A percentile compares a stretch with the other conserved stretches of the same genome.
These are phyloP conservation scores for Calonectria fujianensis DNA, from an alignment of 2,329 filamentous ascomycete species.

Conservation along the genomic window DNA sequence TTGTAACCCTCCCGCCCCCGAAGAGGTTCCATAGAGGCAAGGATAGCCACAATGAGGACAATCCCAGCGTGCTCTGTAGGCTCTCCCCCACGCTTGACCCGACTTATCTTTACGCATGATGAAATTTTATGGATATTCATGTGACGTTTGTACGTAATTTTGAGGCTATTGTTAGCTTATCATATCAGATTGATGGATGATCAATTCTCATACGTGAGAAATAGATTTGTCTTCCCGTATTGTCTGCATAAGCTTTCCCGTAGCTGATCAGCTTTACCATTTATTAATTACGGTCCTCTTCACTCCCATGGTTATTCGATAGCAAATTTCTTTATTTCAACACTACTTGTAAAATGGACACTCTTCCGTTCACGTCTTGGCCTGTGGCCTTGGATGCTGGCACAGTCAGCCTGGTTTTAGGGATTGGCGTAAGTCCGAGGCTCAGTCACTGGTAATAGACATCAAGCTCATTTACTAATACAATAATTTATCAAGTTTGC, in stretches of 20 bases:
- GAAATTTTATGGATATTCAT: neutral
- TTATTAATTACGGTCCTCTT: neutral
- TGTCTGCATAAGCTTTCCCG: neutral
- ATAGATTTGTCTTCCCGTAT: neutral
- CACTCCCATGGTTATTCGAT: neutral
- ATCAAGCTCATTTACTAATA: neutral
- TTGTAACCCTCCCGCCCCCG: neutral
- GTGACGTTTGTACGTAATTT: conserved; percentile 14
- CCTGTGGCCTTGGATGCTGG: neutral
- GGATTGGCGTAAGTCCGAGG: neutral
- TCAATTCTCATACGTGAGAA: neutral
- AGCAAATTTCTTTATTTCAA: neutral
- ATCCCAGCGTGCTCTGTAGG: too few species aligned
- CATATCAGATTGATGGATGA: neutral
- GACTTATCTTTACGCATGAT: neutral
- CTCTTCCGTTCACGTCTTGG: neutral
- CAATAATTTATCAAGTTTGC: neutral
- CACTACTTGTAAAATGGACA: neutral
- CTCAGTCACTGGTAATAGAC: too few species aligned
- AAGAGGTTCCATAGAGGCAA: neutral
- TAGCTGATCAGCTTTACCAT: neutral
- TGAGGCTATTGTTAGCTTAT: neutral
- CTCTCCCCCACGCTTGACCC: neutral
- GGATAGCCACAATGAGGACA: neutral
- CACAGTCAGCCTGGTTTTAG: neutral